These are phyloP conservation scores for Stramenopiles sp. DNA, from an alignment of 352 stramenopile genomes.

Conservation along the genomic window DNA sequence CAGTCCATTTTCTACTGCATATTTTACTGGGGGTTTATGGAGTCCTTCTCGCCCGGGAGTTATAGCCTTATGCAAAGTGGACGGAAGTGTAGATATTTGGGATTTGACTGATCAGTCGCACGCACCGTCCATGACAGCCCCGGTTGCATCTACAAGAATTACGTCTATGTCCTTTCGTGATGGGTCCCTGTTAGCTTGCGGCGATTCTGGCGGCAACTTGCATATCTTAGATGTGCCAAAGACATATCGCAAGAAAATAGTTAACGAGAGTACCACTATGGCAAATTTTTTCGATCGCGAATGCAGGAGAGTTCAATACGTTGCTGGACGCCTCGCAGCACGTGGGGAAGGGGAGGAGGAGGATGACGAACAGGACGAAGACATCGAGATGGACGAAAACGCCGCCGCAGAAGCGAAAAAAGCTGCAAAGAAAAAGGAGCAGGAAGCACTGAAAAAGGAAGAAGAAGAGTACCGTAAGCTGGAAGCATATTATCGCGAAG, in stretches of 20 bases:
- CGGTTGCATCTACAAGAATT: slow-evolving; percentile 53
- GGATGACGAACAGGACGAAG: no score
- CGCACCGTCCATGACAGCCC: slow-evolving; percentile 44
- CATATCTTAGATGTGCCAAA: slow-evolving; percentile 72
- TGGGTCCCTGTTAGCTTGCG: slow-evolving; percentile 66
- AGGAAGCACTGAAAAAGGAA: no score
- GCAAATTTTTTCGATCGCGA: slow-evolving; percentile 66
- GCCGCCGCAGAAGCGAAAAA: no score
- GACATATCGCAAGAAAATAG: slow-evolving; percentile 51
- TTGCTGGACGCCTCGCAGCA: no score
- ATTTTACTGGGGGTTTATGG: slow-evolving; percentile 57
- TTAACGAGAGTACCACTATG: slow-evolving; percentile 53
- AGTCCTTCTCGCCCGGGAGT: slow-evolving; percentile 60
- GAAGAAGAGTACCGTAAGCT: no score
- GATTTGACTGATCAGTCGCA: slow-evolving; percentile 75
- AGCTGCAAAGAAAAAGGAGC: no score
- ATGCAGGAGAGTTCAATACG: slow-evolving; percentile 41
- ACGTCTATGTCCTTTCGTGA: slow-evolving; percentile 61
- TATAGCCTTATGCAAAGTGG: slow-evolving; percentile 58
- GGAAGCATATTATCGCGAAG: no score
- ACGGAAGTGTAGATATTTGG: slow-evolving; percentile 73
- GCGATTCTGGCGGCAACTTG: slow-evolving; percentile 67
- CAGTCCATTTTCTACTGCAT: slow-evolving; percentile 46
- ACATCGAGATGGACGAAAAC: no score
- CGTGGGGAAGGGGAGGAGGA: no score